Base-by-base conservation (phyloP, 176 grass and related monocot species). In the Poa annua region DNA sequence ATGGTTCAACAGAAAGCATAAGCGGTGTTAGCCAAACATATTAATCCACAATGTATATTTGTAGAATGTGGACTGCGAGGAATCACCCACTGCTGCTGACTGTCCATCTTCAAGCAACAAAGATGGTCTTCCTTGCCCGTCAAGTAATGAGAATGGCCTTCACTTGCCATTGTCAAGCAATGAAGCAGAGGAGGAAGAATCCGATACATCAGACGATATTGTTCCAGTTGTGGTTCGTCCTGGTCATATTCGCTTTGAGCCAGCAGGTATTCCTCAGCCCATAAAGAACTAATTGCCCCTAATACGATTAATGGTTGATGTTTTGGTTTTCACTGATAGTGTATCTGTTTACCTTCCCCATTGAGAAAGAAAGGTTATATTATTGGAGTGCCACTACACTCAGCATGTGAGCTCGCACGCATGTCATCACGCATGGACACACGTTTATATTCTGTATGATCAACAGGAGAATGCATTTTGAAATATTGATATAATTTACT, bases 191-290 rank as follows among this genome's bases (percentile, higher is more conserved):
- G 68, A 79, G 16, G 66, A 90, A 76, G 83, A 89, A 82, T 67
- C 83, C 53, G 91, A 91, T 71, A 81, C 51, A 24, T 84, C 83
- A 45, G 88, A 95, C n/a, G 90, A 90, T 50, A 79, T 90, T 82
- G 85, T 98, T 89, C 82, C 92, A 70, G 69, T 92, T 67, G 77
- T 90, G 35, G 89, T 95, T 91, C 76, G 89, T 29, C 96, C 96
- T 75, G 96, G 96, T 85, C 87, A 98, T 70, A 98, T 98, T 84
- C 92, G 92, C n/a, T 98, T 98, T 85, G 96, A 92, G 35, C 72
- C 85, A 74, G 78, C 83, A 86, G 96, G 96, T 98, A 91, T 80
- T 17, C 14, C 59, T 86, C 56, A 85, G 21, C 75, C 62, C 11
- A 21, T 25, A 49, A 66, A 77, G 63, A 81, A 70, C 53, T 63